Conservation (phyloP, 441 rosid species). For the Biscutella auriculata region DNA sequence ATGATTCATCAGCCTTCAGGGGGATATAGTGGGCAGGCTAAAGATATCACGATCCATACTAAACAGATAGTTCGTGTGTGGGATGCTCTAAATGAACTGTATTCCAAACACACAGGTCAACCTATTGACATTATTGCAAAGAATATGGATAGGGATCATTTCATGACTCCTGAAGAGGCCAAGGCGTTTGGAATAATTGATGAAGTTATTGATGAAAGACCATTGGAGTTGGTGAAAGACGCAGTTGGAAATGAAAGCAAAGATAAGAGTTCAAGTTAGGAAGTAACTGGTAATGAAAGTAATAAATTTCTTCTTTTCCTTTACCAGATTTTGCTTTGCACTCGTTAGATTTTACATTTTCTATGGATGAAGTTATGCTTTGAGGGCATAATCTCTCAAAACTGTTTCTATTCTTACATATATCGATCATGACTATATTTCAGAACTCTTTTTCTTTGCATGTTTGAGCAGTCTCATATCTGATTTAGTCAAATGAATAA, state of each 20-base stretch:
- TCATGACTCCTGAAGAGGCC: slow-evolving; percentile 89
- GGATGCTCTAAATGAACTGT: slow-evolving; percentile 71
- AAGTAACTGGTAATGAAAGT: slow-evolving; percentile 23
- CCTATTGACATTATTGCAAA: slow-evolving; percentile 57
- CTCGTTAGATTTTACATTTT: not conserved
- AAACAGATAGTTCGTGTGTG: slow-evolving; percentile 87
- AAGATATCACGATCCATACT: slow-evolving; percentile 82
- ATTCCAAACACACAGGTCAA: slow-evolving; percentile 71
- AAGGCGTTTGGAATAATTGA: slow-evolving; percentile 91
- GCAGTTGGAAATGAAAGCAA: slow-evolving; percentile 53
- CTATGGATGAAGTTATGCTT: not conserved
- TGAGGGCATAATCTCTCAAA: slow-evolving; percentile 5
- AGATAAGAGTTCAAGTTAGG: slow-evolving; percentile 52
- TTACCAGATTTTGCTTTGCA: slow-evolving; percentile 13
- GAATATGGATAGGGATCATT: slow-evolving; percentile 91
- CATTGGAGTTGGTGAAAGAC: slow-evolving; percentile 64
- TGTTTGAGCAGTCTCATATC: not conserved
- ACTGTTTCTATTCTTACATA: slow-evolving; percentile 13
- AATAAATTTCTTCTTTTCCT: slow-evolving; percentile 11
- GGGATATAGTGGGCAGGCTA: slow-evolving; percentile 93
- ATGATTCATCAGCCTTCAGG: slow-evolving; percentile 99
- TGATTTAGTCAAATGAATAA: not conserved
- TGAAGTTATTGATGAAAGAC: slow-evolving; percentile 84
- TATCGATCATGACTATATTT: slow-evolving; percentile 1
- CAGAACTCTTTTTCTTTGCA: slow-evolving; percentile 1